A percentile compares a stretch with the other conserved stretches of the same genome.
Evolutionary conservation across 2,329 filamentous ascomycete species (phyloP).

Genomic region (Parafenestella ontariensis): DNA sequence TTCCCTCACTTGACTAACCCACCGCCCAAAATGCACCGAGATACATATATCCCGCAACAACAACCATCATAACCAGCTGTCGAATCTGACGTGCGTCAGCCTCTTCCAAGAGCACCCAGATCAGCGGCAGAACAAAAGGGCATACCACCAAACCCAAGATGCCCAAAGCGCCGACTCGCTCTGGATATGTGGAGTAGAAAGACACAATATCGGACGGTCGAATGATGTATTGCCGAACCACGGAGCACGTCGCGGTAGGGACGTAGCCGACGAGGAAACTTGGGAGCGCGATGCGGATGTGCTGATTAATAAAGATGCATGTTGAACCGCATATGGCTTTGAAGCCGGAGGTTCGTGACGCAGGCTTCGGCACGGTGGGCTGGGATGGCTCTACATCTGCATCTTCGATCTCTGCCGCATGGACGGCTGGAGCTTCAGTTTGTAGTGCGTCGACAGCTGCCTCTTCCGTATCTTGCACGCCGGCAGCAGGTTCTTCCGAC

Average conservation of each 20-base stretch:
- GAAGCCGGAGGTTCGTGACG: neutral
- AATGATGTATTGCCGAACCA: neutral
- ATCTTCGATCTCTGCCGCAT: neutral
- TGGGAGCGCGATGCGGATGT: neutral
- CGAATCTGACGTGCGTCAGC: neutral
- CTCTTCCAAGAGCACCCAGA: neutral
- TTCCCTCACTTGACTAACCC: neutral
- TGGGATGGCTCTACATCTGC: neutral
- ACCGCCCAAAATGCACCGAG: neutral
- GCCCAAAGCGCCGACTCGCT: neutral
- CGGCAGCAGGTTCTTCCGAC: neutral
- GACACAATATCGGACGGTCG: neutral
- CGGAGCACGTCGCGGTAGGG: neutral
- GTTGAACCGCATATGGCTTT: too few relatives aligned
- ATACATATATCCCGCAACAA: neutral
- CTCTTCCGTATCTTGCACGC: neutral
- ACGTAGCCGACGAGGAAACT: neutral
- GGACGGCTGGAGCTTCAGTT: neutral
- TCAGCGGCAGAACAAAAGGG: neutral
- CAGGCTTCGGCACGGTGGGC: neutral
- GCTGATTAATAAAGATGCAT: neutral
- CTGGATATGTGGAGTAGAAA: neutral
- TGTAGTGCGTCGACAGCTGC: neutral
- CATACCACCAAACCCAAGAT: neutral
- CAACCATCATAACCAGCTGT: neutral